phyloP scores from a whole-genome alignment of 1,139 yeast species.

The Keqinozyma sinolaborantium region DNA sequence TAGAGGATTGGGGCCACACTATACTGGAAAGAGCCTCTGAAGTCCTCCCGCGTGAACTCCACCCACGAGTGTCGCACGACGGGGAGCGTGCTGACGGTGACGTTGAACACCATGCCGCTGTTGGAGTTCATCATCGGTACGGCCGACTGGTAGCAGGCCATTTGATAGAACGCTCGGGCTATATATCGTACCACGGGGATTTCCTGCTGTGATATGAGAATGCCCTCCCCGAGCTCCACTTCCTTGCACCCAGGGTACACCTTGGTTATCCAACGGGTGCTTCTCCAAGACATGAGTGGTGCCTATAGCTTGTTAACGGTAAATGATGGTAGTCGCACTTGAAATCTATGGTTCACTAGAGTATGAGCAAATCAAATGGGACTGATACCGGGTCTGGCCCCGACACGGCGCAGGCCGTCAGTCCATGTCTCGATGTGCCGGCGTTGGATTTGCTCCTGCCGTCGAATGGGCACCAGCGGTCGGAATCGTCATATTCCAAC shows the following conservation, averaged over 20 bases:
- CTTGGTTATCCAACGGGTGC: conserved; percentile 19
- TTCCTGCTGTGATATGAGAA: conserved; percentile 23
- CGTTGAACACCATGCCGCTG: conserved; percentile 28
- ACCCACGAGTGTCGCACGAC: conserved; percentile 38
- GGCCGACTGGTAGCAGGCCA: conserved; percentile 31
- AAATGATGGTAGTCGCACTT: not conserved
- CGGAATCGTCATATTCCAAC: conserved; percentile 31
- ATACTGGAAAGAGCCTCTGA: conserved; percentile 47
- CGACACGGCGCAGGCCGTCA: too few species aligned
- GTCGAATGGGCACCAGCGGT: conserved; percentile 21
- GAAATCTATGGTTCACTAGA: not conserved
- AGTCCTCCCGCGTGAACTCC: conserved; percentile 23
- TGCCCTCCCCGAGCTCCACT: conserved; percentile 29
- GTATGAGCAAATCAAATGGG: too few species aligned
- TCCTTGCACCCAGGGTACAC: conserved; percentile 31
- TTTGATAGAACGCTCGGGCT: conserved; percentile 24
- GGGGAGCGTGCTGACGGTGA: conserved; percentile 33
- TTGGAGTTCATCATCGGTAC: conserved; percentile 45
- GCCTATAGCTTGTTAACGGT: too few species aligned
- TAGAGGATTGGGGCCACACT: conserved; percentile 61
- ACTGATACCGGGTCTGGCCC: too few species aligned
- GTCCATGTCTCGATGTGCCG: too few species aligned
- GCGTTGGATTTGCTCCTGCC: too few species aligned
- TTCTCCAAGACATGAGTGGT: conserved; percentile 42
- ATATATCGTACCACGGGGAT: conserved; percentile 17